Evolutionary conservation across 371 early-diverging fungal genomes (phyloP), one percentile per base, ranked within the genome.

Genomic region (Nematocida sp.): DNA sequence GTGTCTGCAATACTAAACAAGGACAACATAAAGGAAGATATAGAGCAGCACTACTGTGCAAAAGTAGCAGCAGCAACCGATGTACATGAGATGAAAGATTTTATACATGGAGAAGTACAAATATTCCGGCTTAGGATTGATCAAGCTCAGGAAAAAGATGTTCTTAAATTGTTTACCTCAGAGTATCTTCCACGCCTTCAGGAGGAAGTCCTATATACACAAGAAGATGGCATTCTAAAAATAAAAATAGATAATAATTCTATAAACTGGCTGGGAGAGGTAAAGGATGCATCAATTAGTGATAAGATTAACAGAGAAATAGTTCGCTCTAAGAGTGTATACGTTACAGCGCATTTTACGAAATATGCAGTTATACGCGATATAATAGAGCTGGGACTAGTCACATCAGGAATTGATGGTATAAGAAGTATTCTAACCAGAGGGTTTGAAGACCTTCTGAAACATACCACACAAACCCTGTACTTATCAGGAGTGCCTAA

Each of bases 281-380:
- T 27, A 46, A 23, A 6, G 0, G 72, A 60, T 23, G 40, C 9
- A 47, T 50, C 18, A 33, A 20, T 15, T 15, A 15, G 33, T 4
- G 15, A 45, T 4, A 46, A 58, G 23, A 46, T 52, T 54, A 25
- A 73, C 13, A 69, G 27, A 64, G 11, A 13, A 46, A 45, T 47
- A 15, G 46, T 18, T 20, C 18, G 20, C 15, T 20, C 25, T n/a
- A 13, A 25, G 18, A 47, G 33, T 42, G 5, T 57, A 13, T 11
- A 56, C 4, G 47, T 84, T 13, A 9, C 27, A 11, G 80, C 86
- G 2, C 85, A 86, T 64, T 88, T 88, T 71, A 81, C 83, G 15
- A 75, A 85, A 39, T 61, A 78, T n/a, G 27, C 45, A 62, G 75
- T 75, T 40, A 4, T 86, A 25, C 27, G 82, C 20, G 81, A 62